Base-by-base conservation (phyloP, 352 stramenopile genomes). In the Globisporangium irregulare region DNA sequence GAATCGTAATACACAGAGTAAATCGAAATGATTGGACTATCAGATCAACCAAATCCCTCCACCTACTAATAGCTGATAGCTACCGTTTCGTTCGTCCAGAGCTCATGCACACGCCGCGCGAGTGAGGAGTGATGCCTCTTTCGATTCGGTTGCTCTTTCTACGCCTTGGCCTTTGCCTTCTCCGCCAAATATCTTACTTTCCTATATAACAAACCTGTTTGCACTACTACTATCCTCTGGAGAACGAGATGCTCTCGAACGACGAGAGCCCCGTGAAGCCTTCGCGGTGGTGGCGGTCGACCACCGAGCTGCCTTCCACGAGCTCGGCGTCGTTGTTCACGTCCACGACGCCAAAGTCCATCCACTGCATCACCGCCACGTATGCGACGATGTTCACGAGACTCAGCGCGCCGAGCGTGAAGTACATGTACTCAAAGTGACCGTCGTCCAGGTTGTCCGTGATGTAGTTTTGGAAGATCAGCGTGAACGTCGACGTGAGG, bases 341-440 rank as follows among this genome's bases (percentile, higher is more conserved):
- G 29, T 82, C 76, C 63, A 82, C 84, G 84, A 95, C 92, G 65
- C 88, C 88, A 65, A 95, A 95, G 73, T 94, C 81, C 88, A 94
- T 95, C 79, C 77, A 89, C 64, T 91, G 76, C 88, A 95, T 95
- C 32, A 94, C 82, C 15, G 79, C 79, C 32, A 93, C 79, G 72
- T 90, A 95, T 54, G 68, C 76, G 29, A 87, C 48, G 27, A 92
- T 82, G 72, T 95, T 95, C 32, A 95, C 34, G 34, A 90, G 65
- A 55, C 86, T 89, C 22, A 94, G 67, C 22, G 73, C 80, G 9
- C 86, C 88, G 10, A 96, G 77, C 32, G 85, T 89, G 77, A 85
- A 96, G 75, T 90, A 96, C 88, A 96, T 96, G 83, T 94, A 94
- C 84, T 96, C 88, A 69, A 96, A 91, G 62, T 96, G 76, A 48